phyloP scores from a whole-genome alignment of 345 rosid species.

The Dipteronia sinensis region DNA sequence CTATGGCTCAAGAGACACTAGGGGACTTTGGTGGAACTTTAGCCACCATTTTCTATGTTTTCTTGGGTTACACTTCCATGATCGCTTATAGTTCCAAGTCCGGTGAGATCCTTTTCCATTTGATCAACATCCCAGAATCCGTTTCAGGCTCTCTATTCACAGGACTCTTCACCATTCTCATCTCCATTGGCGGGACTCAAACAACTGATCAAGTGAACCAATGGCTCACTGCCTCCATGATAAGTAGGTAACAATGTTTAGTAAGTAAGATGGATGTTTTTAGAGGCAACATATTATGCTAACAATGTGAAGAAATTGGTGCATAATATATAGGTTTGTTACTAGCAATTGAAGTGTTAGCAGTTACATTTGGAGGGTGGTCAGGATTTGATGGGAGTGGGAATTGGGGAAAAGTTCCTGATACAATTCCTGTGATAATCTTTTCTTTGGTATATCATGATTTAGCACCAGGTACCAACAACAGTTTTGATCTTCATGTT shows the following conservation, averaged over 20 bases:
- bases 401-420: conserved; percentile 61
- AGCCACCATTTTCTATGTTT: conserved; percentile 48
- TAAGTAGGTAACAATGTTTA: conserved; percentile 50
- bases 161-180: conserved; percentile 41
- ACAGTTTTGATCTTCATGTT: not conserved
- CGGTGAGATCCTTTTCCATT: conserved; percentile 58
- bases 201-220: conserved; percentile 62
- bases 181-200: conserved; percentile 51
- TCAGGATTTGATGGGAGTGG: conserved; percentile 48
- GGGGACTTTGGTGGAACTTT: conserved; percentile 60
- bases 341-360: conserved; percentile 54
- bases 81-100: conserved; percentile 63
- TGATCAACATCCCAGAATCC: conserved; percentile 48
- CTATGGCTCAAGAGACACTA: conserved; percentile 67
- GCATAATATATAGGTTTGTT: conserved; percentile 42
- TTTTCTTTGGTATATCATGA: conserved; percentile 70
- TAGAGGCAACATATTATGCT: not conserved
- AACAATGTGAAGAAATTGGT: conserved; percentile 11
- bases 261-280: not conserved
- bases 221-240: conserved; percentile 60
- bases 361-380: conserved; percentile 50
- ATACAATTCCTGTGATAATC: conserved; percentile 58
- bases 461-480: conserved; percentile 48
- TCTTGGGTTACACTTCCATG: conserved; percentile 63
- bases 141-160: conserved; percentile 49